Base-by-base conservation (phyloP, 1,139 yeast genomes). In the Scheffersomyces segobiensis region DNA sequence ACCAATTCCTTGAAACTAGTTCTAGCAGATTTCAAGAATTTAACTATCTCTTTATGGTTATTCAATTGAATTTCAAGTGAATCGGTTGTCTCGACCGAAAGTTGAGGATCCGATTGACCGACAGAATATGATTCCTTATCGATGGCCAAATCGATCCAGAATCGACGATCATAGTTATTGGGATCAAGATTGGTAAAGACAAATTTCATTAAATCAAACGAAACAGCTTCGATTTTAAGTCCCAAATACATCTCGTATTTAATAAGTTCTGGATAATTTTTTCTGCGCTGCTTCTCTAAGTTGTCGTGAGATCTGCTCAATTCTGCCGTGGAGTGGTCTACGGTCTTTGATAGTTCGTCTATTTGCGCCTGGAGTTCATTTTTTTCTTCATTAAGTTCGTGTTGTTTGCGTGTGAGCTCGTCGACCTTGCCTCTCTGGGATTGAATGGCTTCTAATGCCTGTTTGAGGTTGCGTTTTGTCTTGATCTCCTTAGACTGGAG, bases 231-330 rank as follows among this genome's bases (percentile, higher is more conserved):
- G 48, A 83, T 75, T 53, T 70, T 73, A 54, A 84, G 66, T 0
- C 87, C 87, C 55, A 82, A 69, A 58, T 82, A 77, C 55, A 71
- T 70, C 59, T 83, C 86, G 62, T 74, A 82, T 56, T 79, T 75
- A 49, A 74, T 65, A 21, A 83, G 73, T 55, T 81, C 78, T 4
- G 76, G 77, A 56, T 71, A 67, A 57, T 82, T 85, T 26, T 70
- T 69, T 32, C 70, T 67, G 32, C 68, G 63, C 59, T 78, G 78
- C 17, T 65, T 66, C 51, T 65, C 64, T 54, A 76, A 59, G 50
- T 64, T 63, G 53, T 59, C 61, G 53, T 67, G 67, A 6, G 68
- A 65, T 10, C 57, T 62, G n/a, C 60, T 58, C 46, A 71, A 63
- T 39, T 67, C 65, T 19, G 63, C 64, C 42, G 68, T 67, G 26